Evolutionary conservation across 2,329 filamentous ascomycete genomes (phyloP), one percentile per base, ranked within the genome.

Genomic region (Colletotrichum gigasporum): DNA sequence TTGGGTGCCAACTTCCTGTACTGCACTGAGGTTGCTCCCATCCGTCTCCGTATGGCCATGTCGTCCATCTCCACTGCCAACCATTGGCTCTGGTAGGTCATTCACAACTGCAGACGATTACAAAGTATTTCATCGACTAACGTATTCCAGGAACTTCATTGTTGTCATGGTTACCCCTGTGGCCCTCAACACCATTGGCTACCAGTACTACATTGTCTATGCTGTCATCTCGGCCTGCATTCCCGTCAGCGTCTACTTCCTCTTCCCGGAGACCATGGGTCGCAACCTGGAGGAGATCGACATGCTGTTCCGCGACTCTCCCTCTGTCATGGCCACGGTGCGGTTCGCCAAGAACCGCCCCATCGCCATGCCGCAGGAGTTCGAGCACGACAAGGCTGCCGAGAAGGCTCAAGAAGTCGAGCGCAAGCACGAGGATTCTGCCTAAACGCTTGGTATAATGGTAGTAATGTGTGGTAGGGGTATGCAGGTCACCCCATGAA

Each of bases 1-100:
- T 78, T 87, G 0, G 86, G 86, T 1, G 81, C 85, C 30, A 87
- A 86, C 68, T 88, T 87, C 75, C 76, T 88, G 18, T 89, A 88
- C 73, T 85, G 84, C 62, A 83, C 85, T 1, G 86, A 88, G 69
- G 77, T 88, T 16, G 84, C 85, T 0, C 85, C 86, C 1, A 75
- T 83, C 14, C 75, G 80, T 10, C 72, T 86, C 26, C 77, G 84
- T 18, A 82, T 85, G 63, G 80, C 83, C 18, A 87, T 88, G 80
- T 82, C 83, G 2, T 82, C 82, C 32, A 83, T 88, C 39, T 84
- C 82, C 0, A 87, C 85, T 0, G 85, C 82, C 0, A 84, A 82
- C 67, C 81, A 83, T 67, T 85, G 83, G 83, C 76, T 84, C 20
- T 83, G 79, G 62, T 65, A 62, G 50, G 62, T 62, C 22, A n/a